Base-by-base conservation (phyloP, 352 stramenopile species). In the Phytophthora crassamura region DNA sequence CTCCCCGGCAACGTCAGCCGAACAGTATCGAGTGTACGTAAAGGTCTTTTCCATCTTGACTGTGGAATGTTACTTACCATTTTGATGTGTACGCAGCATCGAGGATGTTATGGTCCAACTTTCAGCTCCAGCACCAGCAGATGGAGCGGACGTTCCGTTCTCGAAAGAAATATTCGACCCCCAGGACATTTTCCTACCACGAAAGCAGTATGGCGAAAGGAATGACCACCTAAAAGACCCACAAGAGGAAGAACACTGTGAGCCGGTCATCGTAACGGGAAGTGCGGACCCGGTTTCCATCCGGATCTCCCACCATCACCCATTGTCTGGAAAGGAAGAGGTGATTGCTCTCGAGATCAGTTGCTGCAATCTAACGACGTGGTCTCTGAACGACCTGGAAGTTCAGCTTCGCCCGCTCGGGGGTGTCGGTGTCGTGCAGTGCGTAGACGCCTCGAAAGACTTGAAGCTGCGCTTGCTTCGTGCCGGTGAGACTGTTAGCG, bases 341-440 rank as follows among this genome's bases (percentile, higher is more conserved):
- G 60, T 82, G 3, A 48, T 93, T 10, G 59, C 69, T 20, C 54
- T 93, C 0, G 69, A 69, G 5, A 54, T 95, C 11, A 78, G 67
- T 7, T 88, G 74, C 54, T 89, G 77, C 67, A 95, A 95, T 49
- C 74, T 87, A 28, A 91, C 71, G 50, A 91, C 74, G 36, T 56
- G 91, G 9, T 8, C 83, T 0, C 67, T 93, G 3, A 80, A 46
- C 32, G 82, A 90, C 35, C 84, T 94, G 55, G 81, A 88, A 69
- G 71, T 94, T 51, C 77, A 80, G 4, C 73, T 93, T 43, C 79
- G 67, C 4, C 64, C 79, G 4, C 46, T 82, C 14, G 69, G 55
- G 49, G 80, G 77, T 2, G 64, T 75, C 3, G 72, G 81, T 18
- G 55, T 71, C 40, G 45, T 74, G 40, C 77, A 80, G 30, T 91